These are phyloP conservation scores for Cladochytrium replicatum DNA, from an alignment of 192 early-diverging fungal genomes.

Conservation along the genomic window DNA sequence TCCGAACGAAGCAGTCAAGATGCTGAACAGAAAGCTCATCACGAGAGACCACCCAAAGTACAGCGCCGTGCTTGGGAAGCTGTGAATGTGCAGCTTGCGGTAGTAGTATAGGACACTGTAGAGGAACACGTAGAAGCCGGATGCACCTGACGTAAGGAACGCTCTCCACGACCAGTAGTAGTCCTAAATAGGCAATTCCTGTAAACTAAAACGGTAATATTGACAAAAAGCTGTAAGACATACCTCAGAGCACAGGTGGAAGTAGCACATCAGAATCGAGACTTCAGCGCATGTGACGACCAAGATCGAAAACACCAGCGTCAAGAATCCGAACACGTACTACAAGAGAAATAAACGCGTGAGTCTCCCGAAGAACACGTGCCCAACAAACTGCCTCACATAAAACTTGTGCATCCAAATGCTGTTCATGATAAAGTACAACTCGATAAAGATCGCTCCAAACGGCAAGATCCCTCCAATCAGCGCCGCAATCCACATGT, in stretches of 20 bases:
- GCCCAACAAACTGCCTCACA: no score
- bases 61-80: conserved; percentile 56
- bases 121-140: conserved; percentile 65
- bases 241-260: conserved; percentile 45
- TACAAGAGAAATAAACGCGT: no score
- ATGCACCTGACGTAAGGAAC: conserved; percentile 62
- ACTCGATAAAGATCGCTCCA: conserved; percentile 52
- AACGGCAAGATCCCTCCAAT: conserved; percentile 63
- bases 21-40: conserved; percentile 51
- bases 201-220: no score
- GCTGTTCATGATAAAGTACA: conserved; percentile 47
- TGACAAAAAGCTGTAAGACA: neutral
- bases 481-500: conserved; percentile 37
- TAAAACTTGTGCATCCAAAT: conserved; percentile 42
- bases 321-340: conserved; percentile 51
- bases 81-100: conserved; percentile 34
- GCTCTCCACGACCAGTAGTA: conserved; percentile 87
- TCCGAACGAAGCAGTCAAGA: conserved; percentile 61
- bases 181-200: conserved; percentile 27
- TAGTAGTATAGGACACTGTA: conserved; percentile 51
- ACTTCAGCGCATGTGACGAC: conserved; percentile 41
- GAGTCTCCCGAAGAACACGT: no score
- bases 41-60: conserved; percentile 63
- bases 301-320: conserved; percentile 41
- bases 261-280: conserved; percentile 46